Base-by-base conservation (phyloP, 257 asterid genomes). In the Dorcoceras hygrometricum region DNA sequence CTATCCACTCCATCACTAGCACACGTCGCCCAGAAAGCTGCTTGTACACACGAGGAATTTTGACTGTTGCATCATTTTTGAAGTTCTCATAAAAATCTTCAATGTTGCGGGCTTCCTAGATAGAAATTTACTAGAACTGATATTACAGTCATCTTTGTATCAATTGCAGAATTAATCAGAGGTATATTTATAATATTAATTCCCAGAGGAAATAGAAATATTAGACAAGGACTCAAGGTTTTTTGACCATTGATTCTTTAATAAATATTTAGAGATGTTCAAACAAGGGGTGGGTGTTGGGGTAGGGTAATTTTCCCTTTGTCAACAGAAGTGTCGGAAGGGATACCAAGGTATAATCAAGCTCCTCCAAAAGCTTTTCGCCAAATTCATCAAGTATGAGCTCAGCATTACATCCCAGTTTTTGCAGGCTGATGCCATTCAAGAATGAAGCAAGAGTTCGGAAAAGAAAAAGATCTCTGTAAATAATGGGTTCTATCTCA, bases 1-100 rank as follows among this genome's bases (percentile, higher is more conserved):
- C 99, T 71, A 94, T 94, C 99, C 99, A 94, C 81, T 94, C 99
- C 99, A 94, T 94, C 71, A 94, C 99, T 68, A 94, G 76, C 74
- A 94, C 99, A 25, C 89, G 95, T 70, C 95, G 57, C 79, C 99
- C 99, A 75, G 78, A 90, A 34, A 94, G 95, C 77, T 88, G 79
- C 80, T 76, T 86, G 78, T 90, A 94, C 73, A 83, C 99, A 46
- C 71, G 77, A 46, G 99, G 99, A 77, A 94, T 94, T 86, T 94
- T 94, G 73, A 94, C 99, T 20, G 99, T 94, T 29, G 90, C 95
- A 68, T 94, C 99, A 23, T 78, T 82, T 84, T 90, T 90, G 84
- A 94, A 94, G 81, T 94, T 94, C 81, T 89, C 99, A n/a, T 87
- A 71, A 72, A 94, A 94, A 86, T 94, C 97, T 80, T 94, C 97